phyloP scores from a whole-genome alignment of 2,329 filamentous ascomycete genomes.

The Beauveria bassiana region DNA sequence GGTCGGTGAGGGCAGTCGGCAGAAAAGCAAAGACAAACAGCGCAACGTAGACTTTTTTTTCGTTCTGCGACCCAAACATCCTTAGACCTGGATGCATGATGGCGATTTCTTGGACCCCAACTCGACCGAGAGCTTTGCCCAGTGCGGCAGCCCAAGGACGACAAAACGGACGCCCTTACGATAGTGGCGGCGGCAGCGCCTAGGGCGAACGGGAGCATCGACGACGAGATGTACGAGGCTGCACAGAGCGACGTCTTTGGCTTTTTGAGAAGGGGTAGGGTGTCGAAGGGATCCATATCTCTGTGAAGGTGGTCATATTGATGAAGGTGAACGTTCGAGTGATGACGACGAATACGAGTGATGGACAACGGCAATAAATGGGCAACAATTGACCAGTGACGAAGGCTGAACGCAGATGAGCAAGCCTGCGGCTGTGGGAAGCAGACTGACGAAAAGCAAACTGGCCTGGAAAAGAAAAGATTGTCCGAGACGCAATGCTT shows the following conservation, averaged over 20 bases:
- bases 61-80: neutral
- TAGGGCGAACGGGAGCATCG: neutral
- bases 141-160: neutral
- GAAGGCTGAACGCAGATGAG: too few species aligned
- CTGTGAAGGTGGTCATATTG: conserved; percentile 31
- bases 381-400: too few species aligned
- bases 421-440: too few species aligned
- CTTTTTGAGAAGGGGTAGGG: conserved; percentile 36
- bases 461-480: too few species aligned
- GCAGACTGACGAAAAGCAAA: too few species aligned
- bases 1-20: too few species aligned
- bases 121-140: neutral
- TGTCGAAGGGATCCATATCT: conserved; percentile 38
- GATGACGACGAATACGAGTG: too few species aligned
- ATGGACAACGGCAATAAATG: too few species aligned
- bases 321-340: conserved; percentile 22
- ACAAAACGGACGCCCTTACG: neutral
- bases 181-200: neutral
- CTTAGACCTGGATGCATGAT: neutral
- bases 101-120: neutral
- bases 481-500: too few species aligned
- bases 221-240: neutral
- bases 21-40: neutral
- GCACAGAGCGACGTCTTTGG: conserved; percentile 25
- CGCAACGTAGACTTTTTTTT: neutral